phyloP scores from a whole-genome alignment of 805 yeast genomes.

The Middelhovenomyces tepae region DNA sequence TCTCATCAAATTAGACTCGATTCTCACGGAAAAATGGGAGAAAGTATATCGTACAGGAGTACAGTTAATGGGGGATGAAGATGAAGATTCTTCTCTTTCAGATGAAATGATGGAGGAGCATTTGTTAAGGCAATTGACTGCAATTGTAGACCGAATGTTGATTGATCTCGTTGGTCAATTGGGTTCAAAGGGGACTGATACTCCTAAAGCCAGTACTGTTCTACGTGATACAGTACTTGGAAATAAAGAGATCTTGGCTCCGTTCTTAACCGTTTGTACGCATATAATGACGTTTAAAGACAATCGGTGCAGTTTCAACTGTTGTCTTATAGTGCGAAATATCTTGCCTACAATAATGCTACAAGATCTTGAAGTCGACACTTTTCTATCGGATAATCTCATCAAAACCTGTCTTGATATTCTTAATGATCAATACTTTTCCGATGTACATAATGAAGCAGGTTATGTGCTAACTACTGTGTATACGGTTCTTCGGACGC shows the following conservation, averaged over 20 bases:
- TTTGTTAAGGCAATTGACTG: constrained; percentile 83
- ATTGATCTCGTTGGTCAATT: constrained; percentile 84
- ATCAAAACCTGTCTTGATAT: constrained; percentile 62
- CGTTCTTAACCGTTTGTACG: constrained; percentile 63
- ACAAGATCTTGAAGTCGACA: constrained; percentile 68
- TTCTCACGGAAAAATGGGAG: constrained; percentile 73
- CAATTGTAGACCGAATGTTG: constrained; percentile 76
- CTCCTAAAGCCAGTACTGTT: constrained; percentile 37
- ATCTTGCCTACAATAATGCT: constrained; percentile 60
- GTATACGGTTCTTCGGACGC: constrained; percentile 62
- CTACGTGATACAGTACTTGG: constrained; percentile 59
- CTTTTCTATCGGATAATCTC: constrained; percentile 52
- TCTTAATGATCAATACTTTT: constrained; percentile 63
- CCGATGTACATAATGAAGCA: constrained; percentile 85
- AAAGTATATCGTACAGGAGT: constrained; percentile 43
- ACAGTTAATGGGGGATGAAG: constrained; percentile 42
- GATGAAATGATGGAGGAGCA: constrained; percentile 99
- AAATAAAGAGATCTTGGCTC: constrained; percentile 61
- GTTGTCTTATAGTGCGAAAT: constrained; percentile 70
- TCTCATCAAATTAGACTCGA: constrained; percentile 59
- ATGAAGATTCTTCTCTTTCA: constrained; percentile 74
- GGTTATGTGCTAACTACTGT: constrained; percentile 79
- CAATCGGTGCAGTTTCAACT: constrained; percentile 86
- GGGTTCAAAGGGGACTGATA: constrained; percentile 33
- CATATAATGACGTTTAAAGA: constrained; percentile 78